Base-by-base conservation (phyloP, 2,329 filamentous ascomycete species). In the Clarireedia monteithiana region DNA sequence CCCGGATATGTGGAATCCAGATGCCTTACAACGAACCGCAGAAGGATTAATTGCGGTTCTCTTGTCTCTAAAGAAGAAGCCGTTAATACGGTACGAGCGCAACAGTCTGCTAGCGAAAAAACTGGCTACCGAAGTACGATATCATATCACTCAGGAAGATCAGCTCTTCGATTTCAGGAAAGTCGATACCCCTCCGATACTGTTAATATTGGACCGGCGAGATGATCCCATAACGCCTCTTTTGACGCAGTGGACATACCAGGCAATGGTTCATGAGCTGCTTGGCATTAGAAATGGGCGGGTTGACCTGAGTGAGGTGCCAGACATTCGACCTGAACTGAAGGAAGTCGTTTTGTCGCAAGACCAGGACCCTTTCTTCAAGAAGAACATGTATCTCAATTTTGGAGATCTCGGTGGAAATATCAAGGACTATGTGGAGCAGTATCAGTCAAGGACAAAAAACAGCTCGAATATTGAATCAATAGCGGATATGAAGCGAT, bases 181-280 rank as follows among this genome's bases (percentile, higher is more conserved):
- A 70, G 87, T 91, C 52, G 94, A 99, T 70, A 99, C 94, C 0
- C 89, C 92, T 7, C 94, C 95, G 0, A 91, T 99, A 64, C 77
- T 99, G 14, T 78, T 99, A 36, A 83, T 99, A 53, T 74, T 99
- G 30, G 94, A 99, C 72, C 84, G 94, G 44, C 83, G 94, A 70
- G 91, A 96, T 68, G 94, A 99, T 66, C 92, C 94, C 0, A 88
- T 97, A 50, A 99, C 94, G 3, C 94, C 94, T 0, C 75, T 99
- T 10, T 79, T 99, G 49, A 96, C 91, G 2, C 94, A 99, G 70
- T 99, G 94, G 94, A 99, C 94, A 26, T 99, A 99, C 68, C 94
- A 99, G 73, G 94, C 94, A n/a, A 99, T 99, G 91, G 94, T 99
- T 0, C 94, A 99, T 69, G 94, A 99, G 67, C 75, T 97, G 2